phyloP scores from a whole-genome alignment of 163 green algal genomes.

The Scenedesmus sp. region DNA sequence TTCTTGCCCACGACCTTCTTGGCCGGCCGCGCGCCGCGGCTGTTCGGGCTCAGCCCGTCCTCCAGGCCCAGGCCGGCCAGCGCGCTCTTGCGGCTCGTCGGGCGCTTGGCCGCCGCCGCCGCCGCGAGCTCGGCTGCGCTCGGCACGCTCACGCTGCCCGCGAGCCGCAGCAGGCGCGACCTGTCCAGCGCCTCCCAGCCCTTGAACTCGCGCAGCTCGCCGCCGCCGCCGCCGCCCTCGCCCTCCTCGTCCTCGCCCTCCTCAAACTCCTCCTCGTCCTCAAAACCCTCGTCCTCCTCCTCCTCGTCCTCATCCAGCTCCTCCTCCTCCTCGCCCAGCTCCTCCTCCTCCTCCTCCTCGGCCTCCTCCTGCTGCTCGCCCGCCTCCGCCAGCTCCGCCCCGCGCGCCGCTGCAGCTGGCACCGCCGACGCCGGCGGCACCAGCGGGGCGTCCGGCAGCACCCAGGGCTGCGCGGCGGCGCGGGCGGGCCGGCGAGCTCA shows the following conservation, averaged over 20 bases:
- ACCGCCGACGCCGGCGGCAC: background rate
- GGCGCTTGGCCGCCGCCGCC: constrained; percentile 17
- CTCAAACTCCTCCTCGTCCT: constrained; percentile 44
- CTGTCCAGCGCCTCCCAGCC: constrained; percentile 56
- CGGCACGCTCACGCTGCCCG: background rate
- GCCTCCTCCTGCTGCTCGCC: background rate
- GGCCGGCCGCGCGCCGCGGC: background rate
- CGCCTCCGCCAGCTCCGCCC: background rate
- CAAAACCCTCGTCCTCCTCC: constrained; percentile 24
- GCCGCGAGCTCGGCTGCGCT: constrained; percentile 2
- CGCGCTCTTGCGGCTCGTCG: constrained; percentile 6
- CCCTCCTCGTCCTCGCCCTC: constrained; percentile 27
- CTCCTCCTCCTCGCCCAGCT: constrained; percentile 22
- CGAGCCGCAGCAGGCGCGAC: constrained; percentile 30
- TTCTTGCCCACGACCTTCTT: constrained; percentile 18
- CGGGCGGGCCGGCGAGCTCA: no score
- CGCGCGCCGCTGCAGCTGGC: background rate
- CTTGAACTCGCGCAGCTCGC: constrained; percentile 48
- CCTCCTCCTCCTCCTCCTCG: background rate
- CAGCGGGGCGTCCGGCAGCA: constrained; percentile 25
- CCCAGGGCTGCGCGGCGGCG: constrained; percentile 33
- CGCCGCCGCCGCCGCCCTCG: background rate
- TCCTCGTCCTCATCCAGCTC: constrained; percentile 35
- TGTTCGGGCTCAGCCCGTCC: background rate
- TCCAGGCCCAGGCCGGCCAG: constrained; percentile 25